Evolutionary conservation across 306 rosid genomes (phyloP).

Genomic region (Heteromeles arbutifolia): DNA sequence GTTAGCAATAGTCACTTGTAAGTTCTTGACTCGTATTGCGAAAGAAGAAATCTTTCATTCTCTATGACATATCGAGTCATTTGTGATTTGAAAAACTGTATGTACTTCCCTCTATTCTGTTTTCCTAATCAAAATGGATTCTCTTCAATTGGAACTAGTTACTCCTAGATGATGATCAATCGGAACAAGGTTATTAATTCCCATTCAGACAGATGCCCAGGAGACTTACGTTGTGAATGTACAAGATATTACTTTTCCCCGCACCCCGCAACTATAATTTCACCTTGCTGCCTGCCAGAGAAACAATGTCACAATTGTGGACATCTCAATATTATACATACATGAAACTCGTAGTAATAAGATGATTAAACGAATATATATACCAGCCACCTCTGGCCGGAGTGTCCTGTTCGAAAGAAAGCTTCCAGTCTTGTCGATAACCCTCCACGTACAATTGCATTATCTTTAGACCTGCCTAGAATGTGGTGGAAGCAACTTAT

Average conservation of each 20-base stretch:
- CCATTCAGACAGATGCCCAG: too few relatives aligned
- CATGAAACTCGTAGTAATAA: background rate
- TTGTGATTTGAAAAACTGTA: too few relatives aligned
- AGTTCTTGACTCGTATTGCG: too few relatives aligned
- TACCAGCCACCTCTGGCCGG: slow-evolving; percentile 80
- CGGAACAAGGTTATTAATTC: too few relatives aligned
- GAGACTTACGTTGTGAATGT: slow-evolving; percentile 48
- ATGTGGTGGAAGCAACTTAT: slow-evolving; percentile 20
- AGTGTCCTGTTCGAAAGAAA: slow-evolving; percentile 75
- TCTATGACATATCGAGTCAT: too few relatives aligned
- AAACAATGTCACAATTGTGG: slow-evolving; percentile 17
- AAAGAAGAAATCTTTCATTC: too few relatives aligned
- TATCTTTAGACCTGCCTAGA: slow-evolving; percentile 78
- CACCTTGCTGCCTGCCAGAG: slow-evolving; percentile 81
- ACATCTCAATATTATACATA: background rate
- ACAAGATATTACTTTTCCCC: slow-evolving; percentile 65
- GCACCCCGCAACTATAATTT: slow-evolving; percentile 87
- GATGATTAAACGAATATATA: slow-evolving; percentile 1
- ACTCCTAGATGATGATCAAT: too few relatives aligned
- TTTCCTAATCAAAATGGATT: too few relatives aligned
- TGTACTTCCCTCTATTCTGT: too few relatives aligned
- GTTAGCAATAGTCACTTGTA: too few relatives aligned
- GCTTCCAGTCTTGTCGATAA: slow-evolving; percentile 90
- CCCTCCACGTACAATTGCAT: slow-evolving; percentile 79
- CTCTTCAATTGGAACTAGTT: too few relatives aligned